Base-by-base conservation (phyloP, 257 asterid species). In the Salvia miltiorrhiza region DNA sequence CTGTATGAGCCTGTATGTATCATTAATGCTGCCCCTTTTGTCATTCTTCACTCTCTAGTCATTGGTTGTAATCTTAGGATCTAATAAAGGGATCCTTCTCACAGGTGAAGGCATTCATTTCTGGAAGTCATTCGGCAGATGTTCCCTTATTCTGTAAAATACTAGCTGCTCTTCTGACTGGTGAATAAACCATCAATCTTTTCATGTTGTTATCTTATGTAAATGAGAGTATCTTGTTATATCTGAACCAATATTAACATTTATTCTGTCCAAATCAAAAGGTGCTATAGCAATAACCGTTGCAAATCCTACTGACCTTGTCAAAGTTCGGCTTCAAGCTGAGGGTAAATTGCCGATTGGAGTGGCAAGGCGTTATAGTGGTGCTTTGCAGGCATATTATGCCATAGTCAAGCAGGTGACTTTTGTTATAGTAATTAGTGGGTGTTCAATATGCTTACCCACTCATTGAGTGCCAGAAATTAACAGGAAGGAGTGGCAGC, bases 231-330 rank as follows among this genome's bases (percentile, higher is more conserved):
- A 19, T 44, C 65, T 55, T 32, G 55, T 39, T 53, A 45, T 53
- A 55, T 43, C 73, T 43, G 65, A 73, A 72, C 47, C 59, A 35
- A 57, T 73, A 50, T 61, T 30, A 26, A 44, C 9, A 35, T n/a
- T 20, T 66, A 9, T 48, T 40, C 30, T 72, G 24, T 78, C 55
- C 78, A 72, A 48, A 62, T 77, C 58, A 30, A 72, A 60, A 92
- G 98, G 98, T 84, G 97, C 98, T 74, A 79, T 92, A 68, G 98
- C 96, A 72, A 92, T 92, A 74, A 56, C 75, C n/a, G 94, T 92
- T 79, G 98, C 98, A 59, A 92, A 90, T 87, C 98, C 98, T 37
- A 92, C 98, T 50, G 98, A 92, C 85, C 96, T 92, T 44, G 98
- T 92, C 70, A 89, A 92, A 82, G 87, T 89, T 82, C 90, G 98